Evolutionary conservation across 2,329 filamentous ascomycete species (phyloP).

Genomic region (Apiospora phragmitis): DNA sequence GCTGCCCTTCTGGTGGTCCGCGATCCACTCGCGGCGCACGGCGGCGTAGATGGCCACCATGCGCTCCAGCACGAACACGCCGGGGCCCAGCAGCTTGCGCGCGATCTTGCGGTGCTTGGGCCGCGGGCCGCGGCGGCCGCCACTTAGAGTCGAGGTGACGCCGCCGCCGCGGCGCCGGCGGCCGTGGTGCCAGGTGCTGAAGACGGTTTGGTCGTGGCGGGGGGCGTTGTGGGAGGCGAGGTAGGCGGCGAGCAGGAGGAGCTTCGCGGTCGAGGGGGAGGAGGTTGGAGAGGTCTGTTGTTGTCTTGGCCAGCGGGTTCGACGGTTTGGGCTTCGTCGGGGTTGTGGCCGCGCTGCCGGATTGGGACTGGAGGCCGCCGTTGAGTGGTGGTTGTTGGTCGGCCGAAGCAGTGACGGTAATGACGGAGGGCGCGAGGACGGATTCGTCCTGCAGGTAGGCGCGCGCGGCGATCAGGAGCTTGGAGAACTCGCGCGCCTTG

Average conservation of each 20-base stretch:
- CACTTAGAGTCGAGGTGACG: conserved; percentile 9
- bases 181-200: conserved; percentile 68
- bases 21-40: conserved; percentile 58
- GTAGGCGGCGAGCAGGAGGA: conserved; percentile 75
- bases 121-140: conserved; percentile 29
- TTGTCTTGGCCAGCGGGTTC: conserved; percentile 11
- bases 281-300: conserved; percentile 51
- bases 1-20: conserved; percentile 15
- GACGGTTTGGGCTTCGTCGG: conserved; percentile 17
- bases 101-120: conserved; percentile 70
- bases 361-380: background rate
- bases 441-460: conserved; percentile 71
- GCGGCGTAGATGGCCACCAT: conserved; percentile 77
- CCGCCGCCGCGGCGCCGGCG: conserved; percentile 52
- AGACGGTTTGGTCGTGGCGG: conserved; percentile 71
- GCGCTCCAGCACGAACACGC: conserved; percentile 75
- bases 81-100: conserved; percentile 73
- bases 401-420: background rate
- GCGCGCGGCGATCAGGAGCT: conserved; percentile 72
- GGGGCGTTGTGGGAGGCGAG: conserved; percentile 79
- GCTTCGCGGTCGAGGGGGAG: conserved; percentile 74
- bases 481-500: conserved; percentile 78
- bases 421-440: conserved; percentile 58
- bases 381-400: background rate
- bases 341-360: conserved; percentile 11